Evolutionary conservation across 2,329 filamentous ascomycete species (phyloP), one percentile per base, ranked within the genome.

Genomic region (Phialocephala subalpina): DNA sequence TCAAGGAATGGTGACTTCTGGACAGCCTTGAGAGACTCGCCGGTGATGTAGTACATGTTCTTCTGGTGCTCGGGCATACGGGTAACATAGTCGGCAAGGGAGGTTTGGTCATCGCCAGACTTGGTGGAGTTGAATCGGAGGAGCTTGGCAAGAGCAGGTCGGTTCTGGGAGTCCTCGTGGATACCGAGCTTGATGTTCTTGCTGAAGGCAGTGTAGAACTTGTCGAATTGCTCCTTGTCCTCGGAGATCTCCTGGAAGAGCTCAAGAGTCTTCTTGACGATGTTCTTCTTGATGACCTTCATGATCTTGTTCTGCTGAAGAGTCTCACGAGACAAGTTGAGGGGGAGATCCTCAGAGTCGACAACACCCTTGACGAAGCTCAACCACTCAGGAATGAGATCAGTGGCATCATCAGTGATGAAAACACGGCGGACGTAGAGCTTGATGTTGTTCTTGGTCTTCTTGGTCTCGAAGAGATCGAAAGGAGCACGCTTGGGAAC

Each of bases 381-480:
- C 79, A 99, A 91, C 96, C 96, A 99, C 88, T 99, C 96, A 68
- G 96, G 96, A 74, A 99, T 97, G 84, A 99, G 92, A 81, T 99
- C 96, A 76, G 96, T 98, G 77, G 96, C 96, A 82, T 99, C 96
- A 76, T 99, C 96, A 69, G 96, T 99, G 88, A 99, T 99, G 92
- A 99, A 99, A 83, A 99, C 96, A 82, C 96, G 96, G 82, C 96
- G 95, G 79, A 99, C 96, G 86, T 99, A 99, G 77, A 99, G 91
- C 92, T 99, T 99, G 90, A 99, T 98, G 92, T 99, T 99, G 92
- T 98, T 99, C 94, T 99, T 99, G 80, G 95, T 97, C 92, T 97
- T 97, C 93, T 99, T 99, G 81, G 95, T 97, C 92, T 99, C 96
- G 82, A 99, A 99, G 70, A 99, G 92, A 80, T 99, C 96, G 83